Percentiles rank a stretch among this genome's conserved stretches.
phyloP scores from a whole-genome alignment of 2,329 filamentous ascomycete species.

The Aspergillus sp. region DNA sequence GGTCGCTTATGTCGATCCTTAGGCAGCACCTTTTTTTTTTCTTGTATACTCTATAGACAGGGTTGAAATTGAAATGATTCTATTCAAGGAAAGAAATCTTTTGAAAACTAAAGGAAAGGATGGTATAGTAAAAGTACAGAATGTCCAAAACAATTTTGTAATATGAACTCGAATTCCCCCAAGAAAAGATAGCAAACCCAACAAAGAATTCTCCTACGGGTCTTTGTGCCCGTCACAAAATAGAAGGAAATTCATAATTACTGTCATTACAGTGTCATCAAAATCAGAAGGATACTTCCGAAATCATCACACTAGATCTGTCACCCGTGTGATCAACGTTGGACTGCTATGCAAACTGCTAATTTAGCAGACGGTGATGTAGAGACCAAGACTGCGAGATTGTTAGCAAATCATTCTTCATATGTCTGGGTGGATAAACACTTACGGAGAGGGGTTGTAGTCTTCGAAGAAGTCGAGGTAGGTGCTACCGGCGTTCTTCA shows the following conservation, averaged over 20 bases:
- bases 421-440: constrained; percentile 4
- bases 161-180: too few relatives aligned
- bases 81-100: too few relatives aligned
- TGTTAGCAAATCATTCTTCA: constrained; percentile 13
- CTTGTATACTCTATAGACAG: too few relatives aligned
- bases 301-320: neutral
- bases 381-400: constrained; percentile 32
- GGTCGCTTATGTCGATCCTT: too few relatives aligned
- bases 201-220: too few relatives aligned
- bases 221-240: too few relatives aligned
- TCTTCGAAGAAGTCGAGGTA: constrained; percentile 61
- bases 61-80: too few relatives aligned
- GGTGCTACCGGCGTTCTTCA: constrained; percentile 48
- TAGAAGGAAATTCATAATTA: neutral
- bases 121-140: too few relatives aligned
- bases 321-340: constrained; percentile 4
- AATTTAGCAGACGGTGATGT: constrained; percentile 37
- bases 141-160: too few relatives aligned
- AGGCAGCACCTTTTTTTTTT: too few relatives aligned
- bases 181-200: too few relatives aligned
- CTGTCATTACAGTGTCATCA: neutral
- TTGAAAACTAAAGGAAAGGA: too few relatives aligned
- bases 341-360: neutral
- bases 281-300: neutral
- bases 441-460: constrained; percentile 50